Evolutionary conservation across 371 early-diverging fungal genomes (phyloP), one percentile per base, ranked within the genome.

Genomic region (Dichotomocladium elegans): DNA sequence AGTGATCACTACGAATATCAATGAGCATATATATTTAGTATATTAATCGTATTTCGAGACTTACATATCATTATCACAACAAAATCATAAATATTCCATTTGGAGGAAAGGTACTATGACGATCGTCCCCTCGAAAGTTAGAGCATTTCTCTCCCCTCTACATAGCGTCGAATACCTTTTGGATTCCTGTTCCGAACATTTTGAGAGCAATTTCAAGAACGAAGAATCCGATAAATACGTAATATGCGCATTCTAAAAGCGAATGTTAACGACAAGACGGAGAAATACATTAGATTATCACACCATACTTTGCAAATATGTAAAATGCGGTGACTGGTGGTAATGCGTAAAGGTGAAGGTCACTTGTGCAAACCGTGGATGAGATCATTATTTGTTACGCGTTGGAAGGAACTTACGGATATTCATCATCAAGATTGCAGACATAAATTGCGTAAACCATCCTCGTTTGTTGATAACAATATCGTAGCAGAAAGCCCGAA

Each of bases 21-120:
- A n/a, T n/a, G n/a, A n/a, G n/a, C n/a, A n/a, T n/a, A n/a, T n/a
- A n/a, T n/a, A n/a, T n/a, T n/a, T n/a, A n/a, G n/a, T n/a, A 2
- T 37, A 9, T 37, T 0, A 15, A 37, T 15, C 37, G 21, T 12
- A 11, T 37, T 14, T 30, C 12, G 10, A 9, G 19, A 30, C 43
- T 34, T 64, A 58, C 73, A 68, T 3, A 66, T 37, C 10, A 55
- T 34, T 17, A 66, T 72, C 19, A 80, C 56, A 17, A 47, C 48
- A 12, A 63, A 47, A 49, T 78, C 81, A 51, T 74, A 78, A 12
- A 78, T 50, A 34, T 78, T 78, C 81, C 81, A 80, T 35, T 60
- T 60, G 1, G 68, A 67, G 9, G 70, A 64, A 3, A 60, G 43
- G 73, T 73, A 78, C 69, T 79, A 64, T 0, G 53, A 9, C 41